Evolutionary conservation across 2,329 filamentous ascomycete species (phyloP).

Genomic region (Monosporascus sp.): DNA sequence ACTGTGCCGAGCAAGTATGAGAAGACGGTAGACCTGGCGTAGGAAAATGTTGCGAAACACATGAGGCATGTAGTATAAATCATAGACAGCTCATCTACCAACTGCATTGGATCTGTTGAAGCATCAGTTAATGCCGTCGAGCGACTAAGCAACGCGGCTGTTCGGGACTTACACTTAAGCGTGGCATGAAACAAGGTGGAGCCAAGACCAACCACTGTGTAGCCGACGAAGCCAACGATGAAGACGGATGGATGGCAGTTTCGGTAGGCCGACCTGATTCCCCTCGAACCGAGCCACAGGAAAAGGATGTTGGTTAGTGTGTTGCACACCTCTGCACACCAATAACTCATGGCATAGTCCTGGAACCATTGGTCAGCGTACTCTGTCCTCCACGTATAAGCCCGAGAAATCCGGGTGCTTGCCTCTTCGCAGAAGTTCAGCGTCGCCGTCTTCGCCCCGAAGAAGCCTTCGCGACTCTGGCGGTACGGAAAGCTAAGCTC

Average conservation of each 20-base stretch:
- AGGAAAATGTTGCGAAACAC: conserved; percentile 66
- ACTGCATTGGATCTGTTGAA: conserved; percentile 49
- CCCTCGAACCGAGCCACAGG: conserved; percentile 70
- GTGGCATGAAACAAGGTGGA: conserved; percentile 54
- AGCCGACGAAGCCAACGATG: conserved; percentile 54
- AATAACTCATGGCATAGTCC: conserved; percentile 66
- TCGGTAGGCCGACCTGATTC: conserved; percentile 65
- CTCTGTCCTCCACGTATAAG: neutral
- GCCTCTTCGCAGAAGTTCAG: conserved; percentile 80
- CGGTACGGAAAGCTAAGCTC: conserved; percentile 26
- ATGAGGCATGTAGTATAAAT: conserved; percentile 55
- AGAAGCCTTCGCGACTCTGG: conserved; percentile 46
- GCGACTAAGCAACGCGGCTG: neutral
- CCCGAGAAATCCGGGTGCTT: conserved; percentile 9
- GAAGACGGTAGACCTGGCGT: conserved; percentile 49
- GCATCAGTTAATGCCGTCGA: conserved; percentile 2
- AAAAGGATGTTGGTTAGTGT: conserved; percentile 80
- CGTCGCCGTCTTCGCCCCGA: conserved; percentile 66
- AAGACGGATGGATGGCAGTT: conserved; percentile 75
- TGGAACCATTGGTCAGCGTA: conserved; percentile 15
- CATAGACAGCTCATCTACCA: conserved; percentile 57
- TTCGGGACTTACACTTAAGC: conserved; percentile 43
- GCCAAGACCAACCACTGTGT: conserved; percentile 48
- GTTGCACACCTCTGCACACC: conserved; percentile 73
- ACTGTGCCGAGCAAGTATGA: conserved; percentile 51